Evolutionary conservation across 106 monocot genomes (phyloP), one percentile per base, ranked within the genome.

Genomic region (Acorus calamus): DNA sequence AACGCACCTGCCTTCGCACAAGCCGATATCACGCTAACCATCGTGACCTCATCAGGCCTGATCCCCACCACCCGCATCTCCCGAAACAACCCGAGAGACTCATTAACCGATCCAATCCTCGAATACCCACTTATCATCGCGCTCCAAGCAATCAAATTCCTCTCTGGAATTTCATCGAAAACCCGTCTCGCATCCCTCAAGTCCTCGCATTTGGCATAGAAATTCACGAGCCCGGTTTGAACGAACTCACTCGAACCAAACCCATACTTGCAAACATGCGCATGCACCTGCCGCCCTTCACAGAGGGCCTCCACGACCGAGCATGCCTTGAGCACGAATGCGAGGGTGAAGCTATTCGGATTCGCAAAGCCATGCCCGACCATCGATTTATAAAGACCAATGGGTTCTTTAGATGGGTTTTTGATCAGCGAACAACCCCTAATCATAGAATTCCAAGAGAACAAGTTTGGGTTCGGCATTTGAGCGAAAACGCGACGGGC

Each of bases 11-110:
- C 80, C 62, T 83, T 92, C 3, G 96, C 82, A 48, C 91, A 92
- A 13, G 96, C 96, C 2, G 87, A 85, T n/a, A 98, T 85, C 4
- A 98, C 83, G 51, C 87, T 83, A 47, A 98, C 87, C 91, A 98
- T 91, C 1, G 96, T 92, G 12, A 98, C 83, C 83, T 92, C 91
- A 73, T 91, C 91, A 11, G 91, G 96, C 14, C 10, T 42, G n/a
- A 88, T 66, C 4, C 78, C 82, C 43, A 47, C 71, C 46, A 71
- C 80, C 55, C 92, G 87, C 88, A 92, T 88, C 45, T 85, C 69
- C 67, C 80, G 73, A 60, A 98, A 98, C 74, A 98, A 49, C 2
- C 44, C 80, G 62, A 98, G 56, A 7, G 87, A 78, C 69, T 91
- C 87, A 59, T 92, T 85, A 7, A 82, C 87, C 78, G 83, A 66